Conservation (phyloP, 371 early-diverging fungal species). For the Rhizopus delemar region DNA sequence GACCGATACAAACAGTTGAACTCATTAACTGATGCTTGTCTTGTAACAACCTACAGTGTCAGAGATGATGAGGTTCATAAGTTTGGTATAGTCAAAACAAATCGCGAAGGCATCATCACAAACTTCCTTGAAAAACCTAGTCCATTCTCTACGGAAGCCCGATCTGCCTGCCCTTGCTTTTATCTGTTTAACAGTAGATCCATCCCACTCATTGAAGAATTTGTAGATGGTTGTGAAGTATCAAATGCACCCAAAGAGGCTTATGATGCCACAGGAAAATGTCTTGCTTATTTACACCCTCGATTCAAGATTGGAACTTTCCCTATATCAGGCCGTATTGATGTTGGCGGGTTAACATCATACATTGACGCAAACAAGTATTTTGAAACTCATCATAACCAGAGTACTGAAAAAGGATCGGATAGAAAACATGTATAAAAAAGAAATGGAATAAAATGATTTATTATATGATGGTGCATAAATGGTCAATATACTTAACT, state of each 20-base stretch:
- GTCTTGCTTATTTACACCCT: conserved; percentile 53
- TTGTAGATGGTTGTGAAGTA: conserved; percentile 38
- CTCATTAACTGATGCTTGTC: conserved; percentile 15
- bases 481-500: not conserved
- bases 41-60: conserved; percentile 55
- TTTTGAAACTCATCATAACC: conserved; percentile 17
- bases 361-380: conserved; percentile 59
- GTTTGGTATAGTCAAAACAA: conserved; percentile 57
- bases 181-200: conserved; percentile 45
- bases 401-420: not conserved
- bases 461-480: too few relatives aligned
- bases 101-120: conserved; percentile 35
- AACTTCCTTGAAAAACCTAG: conserved; percentile 62
- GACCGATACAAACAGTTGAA: conserved; percentile 3
- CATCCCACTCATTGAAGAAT: conserved; percentile 40
- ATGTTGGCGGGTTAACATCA: conserved; percentile 60
- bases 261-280: conserved; percentile 65
- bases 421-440: too few relatives aligned
- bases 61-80: conserved; percentile 48
- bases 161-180: conserved; percentile 67
- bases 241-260: conserved; percentile 40
- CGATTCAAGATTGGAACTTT: conserved; percentile 43
- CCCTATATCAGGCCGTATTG: conserved; percentile 59
- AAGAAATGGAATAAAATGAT: not conserved
- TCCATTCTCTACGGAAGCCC: conserved; percentile 43